Percentiles rank a stretch among this genome's conserved stretches.
Evolutionary conservation across 139 green algal genomes (phyloP).

Genomic region (Chlorella sp.): DNA sequence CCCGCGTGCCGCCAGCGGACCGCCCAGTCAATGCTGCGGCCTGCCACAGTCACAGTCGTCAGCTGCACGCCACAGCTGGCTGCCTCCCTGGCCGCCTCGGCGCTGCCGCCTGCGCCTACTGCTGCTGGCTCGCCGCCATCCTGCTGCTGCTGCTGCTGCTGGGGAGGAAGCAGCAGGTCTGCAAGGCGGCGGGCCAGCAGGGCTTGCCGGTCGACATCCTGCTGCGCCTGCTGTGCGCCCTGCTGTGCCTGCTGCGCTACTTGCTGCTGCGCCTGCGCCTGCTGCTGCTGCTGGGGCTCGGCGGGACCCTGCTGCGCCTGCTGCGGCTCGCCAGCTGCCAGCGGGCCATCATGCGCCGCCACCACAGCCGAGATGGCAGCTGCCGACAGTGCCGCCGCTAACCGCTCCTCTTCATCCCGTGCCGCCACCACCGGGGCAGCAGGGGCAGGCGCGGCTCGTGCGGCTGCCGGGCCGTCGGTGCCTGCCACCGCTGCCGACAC

Average conservation of each 20-base stretch:
- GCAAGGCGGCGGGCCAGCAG: slow-evolving; percentile 19
- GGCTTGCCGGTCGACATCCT: neutral
- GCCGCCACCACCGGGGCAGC: neutral
- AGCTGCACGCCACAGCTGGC: neutral
- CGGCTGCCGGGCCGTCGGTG: too few relatives aligned
- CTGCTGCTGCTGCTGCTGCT: neutral
- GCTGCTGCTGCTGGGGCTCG: slow-evolving; percentile 5
- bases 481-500: too few relatives aligned
- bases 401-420: neutral
- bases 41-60: neutral
- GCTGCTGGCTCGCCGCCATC: neutral
- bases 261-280: neutral
- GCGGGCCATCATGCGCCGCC: neutral
- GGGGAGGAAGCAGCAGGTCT: neutral
- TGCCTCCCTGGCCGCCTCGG: neutral
- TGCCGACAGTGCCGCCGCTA: neutral
- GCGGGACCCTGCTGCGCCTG: neutral
- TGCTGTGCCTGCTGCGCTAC: neutral
- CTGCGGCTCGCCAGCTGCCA: neutral
- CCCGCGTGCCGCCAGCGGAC: slow-evolving; percentile 53
- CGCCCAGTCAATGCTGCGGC: slow-evolving; percentile 46
- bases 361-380: neutral
- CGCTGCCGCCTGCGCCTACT: neutral
- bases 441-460: neutral
- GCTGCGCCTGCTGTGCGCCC: neutral